These are phyloP conservation scores for Mrakia gelida DNA, from an alignment of 768 basidiomycete genomes.

Conservation along the genomic window DNA sequence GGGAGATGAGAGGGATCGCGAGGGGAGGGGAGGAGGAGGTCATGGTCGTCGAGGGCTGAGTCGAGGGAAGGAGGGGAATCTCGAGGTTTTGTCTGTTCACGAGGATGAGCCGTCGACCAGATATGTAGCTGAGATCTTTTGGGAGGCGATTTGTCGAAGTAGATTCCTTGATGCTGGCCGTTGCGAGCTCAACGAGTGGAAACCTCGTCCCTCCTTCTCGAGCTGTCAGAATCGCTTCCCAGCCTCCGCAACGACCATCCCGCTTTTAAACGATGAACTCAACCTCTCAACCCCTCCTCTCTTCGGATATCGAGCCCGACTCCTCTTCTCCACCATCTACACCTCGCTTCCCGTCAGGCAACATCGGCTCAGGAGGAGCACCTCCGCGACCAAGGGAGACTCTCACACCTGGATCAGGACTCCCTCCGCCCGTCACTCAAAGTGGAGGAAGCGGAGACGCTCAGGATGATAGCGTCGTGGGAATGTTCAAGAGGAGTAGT, in stretches of 20 bases:
- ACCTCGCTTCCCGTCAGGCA: slow-evolving; percentile 22
- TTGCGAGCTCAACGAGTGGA: too few relatives aligned
- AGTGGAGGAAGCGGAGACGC: background rate
- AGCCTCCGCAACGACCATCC: background rate
- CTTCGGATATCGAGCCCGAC: slow-evolving; percentile 28
- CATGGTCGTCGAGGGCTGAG: too few relatives aligned
- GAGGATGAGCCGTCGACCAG: too few relatives aligned
- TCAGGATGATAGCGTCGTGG: slow-evolving; percentile 27
- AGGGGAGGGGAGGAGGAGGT: background rate
- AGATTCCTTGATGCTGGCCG: too few relatives aligned
- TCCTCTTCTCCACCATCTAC: slow-evolving; percentile 1
- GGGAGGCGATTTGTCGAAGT: too few relatives aligned
- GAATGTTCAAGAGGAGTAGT: slow-evolving; percentile 32
- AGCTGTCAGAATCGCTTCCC: too few relatives aligned
- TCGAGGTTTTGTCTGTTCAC: too few relatives aligned
- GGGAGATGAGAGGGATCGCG: slow-evolving; percentile 13
- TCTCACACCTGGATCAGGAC: background rate
- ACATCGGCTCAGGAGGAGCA: slow-evolving; percentile 24
- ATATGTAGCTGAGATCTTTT: too few relatives aligned
- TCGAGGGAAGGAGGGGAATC: too few relatives aligned
- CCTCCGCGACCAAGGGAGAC: background rate
- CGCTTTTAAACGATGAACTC: background rate
- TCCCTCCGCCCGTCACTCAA: slow-evolving; percentile 29
- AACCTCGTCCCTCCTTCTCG: background rate
- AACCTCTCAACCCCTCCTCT: slow-evolving; percentile 24